Evolutionary conservation across 2,329 filamentous ascomycete species (phyloP), one percentile per base, ranked within the genome.

Genomic region (Ophiostoma himal-ulmi): DNA sequence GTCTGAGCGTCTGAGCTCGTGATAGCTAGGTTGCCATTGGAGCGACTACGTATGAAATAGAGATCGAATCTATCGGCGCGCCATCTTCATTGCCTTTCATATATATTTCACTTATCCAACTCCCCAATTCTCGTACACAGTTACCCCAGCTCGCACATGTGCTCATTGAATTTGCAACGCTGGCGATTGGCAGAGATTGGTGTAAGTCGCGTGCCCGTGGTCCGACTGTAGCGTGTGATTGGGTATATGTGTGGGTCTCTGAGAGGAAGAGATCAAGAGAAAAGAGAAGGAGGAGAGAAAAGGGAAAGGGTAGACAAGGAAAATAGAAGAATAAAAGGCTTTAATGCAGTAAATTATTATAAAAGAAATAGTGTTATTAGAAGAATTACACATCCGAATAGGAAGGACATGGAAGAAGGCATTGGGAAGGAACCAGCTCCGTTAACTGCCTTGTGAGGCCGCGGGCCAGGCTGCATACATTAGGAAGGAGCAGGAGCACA

Each of bases 111-210:
- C 52, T 57, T 57, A 26, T 26, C 13, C 52, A 10, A 57, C 52
- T 57, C 22, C 13, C n/a, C 3, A 57, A 22, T 6, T n/a, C 11
- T 54, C 48, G 30, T 57, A 22, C n/a, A 57, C 7, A 22, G 11
- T 17, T n/a, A 44, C 41, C 44, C 44, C 44, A 20, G 44, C 44
- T 39, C 37, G 37, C 44, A 44, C 48, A 26, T 17, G 54, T 60
- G 54, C 57, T 62, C 17, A 62, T 34, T 34, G 57, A 14, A 62
- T 62, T 62, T 62, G 52, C 57, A 34, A 62, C 57, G 57, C 26
- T 62, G 26, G 22, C 57, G n/a, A 57, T 57, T 62, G 57, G 57
- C 4, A 34, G 22, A 62, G 22, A 62, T 6, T 17, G 26, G 57
- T 62, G 26, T 62, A 34, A 62, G 26, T 34, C 57, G 57, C 26